Conservation (phyloP, 768 basidiomycete species). For the Chalciporus piperatus region DNA sequence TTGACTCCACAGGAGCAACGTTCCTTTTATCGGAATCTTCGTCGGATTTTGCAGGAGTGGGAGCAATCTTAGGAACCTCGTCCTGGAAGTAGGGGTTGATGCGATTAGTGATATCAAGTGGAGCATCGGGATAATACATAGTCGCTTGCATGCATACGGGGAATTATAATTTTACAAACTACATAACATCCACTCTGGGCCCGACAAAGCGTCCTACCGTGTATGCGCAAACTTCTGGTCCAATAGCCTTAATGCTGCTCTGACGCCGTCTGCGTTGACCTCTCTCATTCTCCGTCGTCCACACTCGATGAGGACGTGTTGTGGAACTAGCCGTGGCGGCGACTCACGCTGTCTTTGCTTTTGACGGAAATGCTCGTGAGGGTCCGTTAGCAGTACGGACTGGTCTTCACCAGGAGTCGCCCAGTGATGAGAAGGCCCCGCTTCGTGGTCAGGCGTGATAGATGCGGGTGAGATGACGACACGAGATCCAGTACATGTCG, state of each 20-base stretch:
- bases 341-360: constrained; percentile 40
- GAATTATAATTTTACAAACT: background rate
- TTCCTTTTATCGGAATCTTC: constrained; percentile 39
- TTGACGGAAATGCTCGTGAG: constrained; percentile 51
- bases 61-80: constrained; percentile 6
- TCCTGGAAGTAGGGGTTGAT: background rate
- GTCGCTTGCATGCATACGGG: background rate
- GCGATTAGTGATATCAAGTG: background rate
- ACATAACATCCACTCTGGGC: background rate
- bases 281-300: constrained; percentile 60
- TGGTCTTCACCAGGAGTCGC: constrained; percentile 25
- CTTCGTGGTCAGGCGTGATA: constrained; percentile 44
- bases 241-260: constrained; percentile 70
- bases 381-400: constrained; percentile 49
- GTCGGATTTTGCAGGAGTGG: constrained; percentile 27
- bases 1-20: constrained; percentile 34
- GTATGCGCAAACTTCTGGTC: constrained; percentile 57
- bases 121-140: constrained; percentile 4
- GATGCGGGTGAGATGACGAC: constrained; percentile 57
- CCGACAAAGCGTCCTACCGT: constrained; percentile 16
- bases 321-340: constrained; percentile 54
- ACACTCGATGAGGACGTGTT: constrained; percentile 60
- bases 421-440: constrained; percentile 11
- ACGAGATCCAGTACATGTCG: constrained; percentile 71
- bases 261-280: constrained; percentile 71